A percentile compares a stretch with the other conserved stretches of the same genome.
Conservation (phyloP, 805 yeast species). For the Metschnikowia kofuensis region DNA sequence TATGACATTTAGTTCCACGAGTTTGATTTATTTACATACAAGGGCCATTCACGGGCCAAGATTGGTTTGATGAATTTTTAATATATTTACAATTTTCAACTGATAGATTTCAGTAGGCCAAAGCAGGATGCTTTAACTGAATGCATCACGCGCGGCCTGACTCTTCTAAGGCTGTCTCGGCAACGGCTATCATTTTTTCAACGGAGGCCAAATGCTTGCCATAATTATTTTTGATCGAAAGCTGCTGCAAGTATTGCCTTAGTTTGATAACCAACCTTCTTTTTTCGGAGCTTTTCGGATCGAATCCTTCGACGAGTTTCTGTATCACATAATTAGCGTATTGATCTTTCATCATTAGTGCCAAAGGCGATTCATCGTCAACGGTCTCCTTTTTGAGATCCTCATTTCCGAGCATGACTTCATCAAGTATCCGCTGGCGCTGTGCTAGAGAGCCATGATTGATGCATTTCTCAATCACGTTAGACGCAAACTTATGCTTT, state of each 20-base stretch:
- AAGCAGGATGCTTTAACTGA: too few species aligned
- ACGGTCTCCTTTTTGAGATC: constrained; percentile 46
- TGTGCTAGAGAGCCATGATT: constrained; percentile 65
- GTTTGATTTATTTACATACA: not conserved
- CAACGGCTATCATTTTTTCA: constrained; percentile 63
- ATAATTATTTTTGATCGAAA: constrained; percentile 58
- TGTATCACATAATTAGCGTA: constrained; percentile 97
- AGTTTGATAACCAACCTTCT: constrained; percentile 68
- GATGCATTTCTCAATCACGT: constrained; percentile 94
- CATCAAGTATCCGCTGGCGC: constrained; percentile 59
- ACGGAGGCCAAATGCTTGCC: constrained; percentile 85
- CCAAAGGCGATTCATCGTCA: constrained; percentile 67
- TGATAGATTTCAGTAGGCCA: too few species aligned
- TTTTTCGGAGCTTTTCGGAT: constrained; percentile 59
- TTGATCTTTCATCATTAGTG: constrained; percentile 95
- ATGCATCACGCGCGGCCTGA: constrained; percentile 22
- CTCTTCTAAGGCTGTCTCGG: constrained; percentile 46
- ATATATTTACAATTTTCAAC: constrained; percentile 2
- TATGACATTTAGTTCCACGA: not conserved
- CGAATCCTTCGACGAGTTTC: constrained; percentile 81
- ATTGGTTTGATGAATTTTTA: not conserved
- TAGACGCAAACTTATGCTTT: constrained; percentile 96
- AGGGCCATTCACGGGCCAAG: not conserved
- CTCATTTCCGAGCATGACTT: constrained; percentile 55
- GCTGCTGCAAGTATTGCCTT: constrained; percentile 72